Evolutionary conservation across 495 filamentous ascomycete species (phyloP), one percentile per base, ranked within the genome.

Genomic region (Xylaria grammica): DNA sequence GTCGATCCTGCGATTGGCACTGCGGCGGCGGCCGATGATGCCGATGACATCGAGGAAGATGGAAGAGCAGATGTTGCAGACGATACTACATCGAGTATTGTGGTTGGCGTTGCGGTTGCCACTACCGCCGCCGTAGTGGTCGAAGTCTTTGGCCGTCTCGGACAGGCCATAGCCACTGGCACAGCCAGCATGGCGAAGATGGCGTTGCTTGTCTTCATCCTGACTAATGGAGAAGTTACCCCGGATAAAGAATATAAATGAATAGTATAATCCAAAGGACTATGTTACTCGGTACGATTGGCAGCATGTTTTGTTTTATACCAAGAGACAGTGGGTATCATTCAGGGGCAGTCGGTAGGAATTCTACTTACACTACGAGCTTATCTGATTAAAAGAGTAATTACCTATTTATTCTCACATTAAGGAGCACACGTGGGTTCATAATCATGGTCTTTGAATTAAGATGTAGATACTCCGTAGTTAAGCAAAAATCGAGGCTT

Each of bases 171-270:
- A 9, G 29, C 56, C 19, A 19, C 42, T 36, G 56, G 56, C 42
- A 48, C 56, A 26, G 56, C 56, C 56, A 59, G 42, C 56, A 36
- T 20, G 42, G 42, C 42, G 27, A 59, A 11, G 6, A 59, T 59
- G 1, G 56, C 29, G 36, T 13, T n/a, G n/a, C 26, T 29, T 29
- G 42, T 48, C 56, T 34, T 48, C 56, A 46, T 48, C 1, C 32
- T 59, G 4, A 48, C 40, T 3, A 20, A 17, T 15, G 8, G 46
- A 5, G 27, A 27, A 29, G 30, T 20, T 45, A 30, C 34, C 13
- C 20, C 9, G 32, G 4, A 45, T 6, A 30, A 45, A 7, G 38
- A 40, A 15, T 45, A 5, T 9, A 32, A 30, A 19, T 45, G 34
- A 20, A 57, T 20, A 22, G 22, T 46, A 59, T 19, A 7, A 34